A percentile compares a stretch with the other conserved stretches of the same genome.
These are phyloP conservation scores for Solanum bulbocastanum DNA, from an alignment of 257 asterid species.

Conservation along the genomic window DNA sequence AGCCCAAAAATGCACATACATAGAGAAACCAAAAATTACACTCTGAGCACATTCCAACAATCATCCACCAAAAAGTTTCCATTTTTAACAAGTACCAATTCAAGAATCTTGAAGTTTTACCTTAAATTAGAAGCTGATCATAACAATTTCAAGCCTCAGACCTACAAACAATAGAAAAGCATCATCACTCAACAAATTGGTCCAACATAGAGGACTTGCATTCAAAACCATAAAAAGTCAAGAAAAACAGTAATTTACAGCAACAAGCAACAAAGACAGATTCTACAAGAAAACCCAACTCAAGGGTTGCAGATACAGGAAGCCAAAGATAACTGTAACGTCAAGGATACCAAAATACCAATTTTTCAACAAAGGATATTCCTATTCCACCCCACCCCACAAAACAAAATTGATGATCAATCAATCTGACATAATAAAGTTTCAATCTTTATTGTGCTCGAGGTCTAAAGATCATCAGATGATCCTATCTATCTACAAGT, in stretches of 20 bases:
- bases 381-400: constrained; percentile 12
- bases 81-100: background rate
- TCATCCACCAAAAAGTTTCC: background rate
- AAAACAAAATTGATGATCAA: constrained; percentile 5
- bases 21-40: background rate
- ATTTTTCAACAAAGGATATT: constrained; percentile 38
- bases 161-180: constrained; percentile 33
- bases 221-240: constrained; percentile 8
- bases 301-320: background rate
- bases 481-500: constrained; percentile 30
- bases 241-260: constrained; percentile 14
- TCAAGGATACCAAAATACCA: constrained; percentile 47
- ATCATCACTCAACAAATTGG: background rate
- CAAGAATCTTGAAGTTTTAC: constrained; percentile 8
- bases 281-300: constrained; percentile 1
- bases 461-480: constrained; percentile 13
- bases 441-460: constrained; percentile 22
- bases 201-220: background rate
- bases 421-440: constrained; percentile 15
- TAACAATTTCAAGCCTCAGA: constrained; percentile 21
- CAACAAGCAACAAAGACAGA: constrained; percentile 10
- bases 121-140: constrained; percentile 26
- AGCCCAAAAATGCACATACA: constrained; percentile 1
- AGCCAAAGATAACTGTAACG: constrained; percentile 30
- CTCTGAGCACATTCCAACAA: background rate